Percentiles rank a stretch among this genome's conserved stretches.
Evolutionary conservation across 768 basidiomycete species (phyloP).

Genomic region (Tricholoma flavovirens): DNA sequence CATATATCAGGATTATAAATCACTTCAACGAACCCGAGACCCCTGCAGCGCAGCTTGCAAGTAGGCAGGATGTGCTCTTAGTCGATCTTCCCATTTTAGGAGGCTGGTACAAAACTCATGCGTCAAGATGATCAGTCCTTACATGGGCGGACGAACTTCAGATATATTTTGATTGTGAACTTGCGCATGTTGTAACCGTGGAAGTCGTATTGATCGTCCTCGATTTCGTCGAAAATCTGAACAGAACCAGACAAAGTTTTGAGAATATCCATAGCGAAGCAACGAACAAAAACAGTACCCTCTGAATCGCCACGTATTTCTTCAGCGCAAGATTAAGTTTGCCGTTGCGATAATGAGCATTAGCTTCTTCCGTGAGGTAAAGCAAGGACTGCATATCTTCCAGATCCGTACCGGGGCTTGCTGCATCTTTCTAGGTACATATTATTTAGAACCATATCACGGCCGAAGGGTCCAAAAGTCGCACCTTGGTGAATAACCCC

Average conservation of each 20-base stretch:
- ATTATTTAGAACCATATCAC: not conserved
- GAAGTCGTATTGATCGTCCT: conserved; percentile 98
- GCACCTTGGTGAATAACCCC: conserved; percentile 88
- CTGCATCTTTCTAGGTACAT: conserved; percentile 72
- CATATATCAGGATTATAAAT: not conserved
- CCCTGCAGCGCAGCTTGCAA: conserved; percentile 67
- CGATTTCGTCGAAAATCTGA: conserved; percentile 78
- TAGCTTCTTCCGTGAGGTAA: conserved; percentile 79
- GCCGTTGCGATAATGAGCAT: conserved; percentile 58
- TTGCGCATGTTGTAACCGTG: conserved; percentile 92
- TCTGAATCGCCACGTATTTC: conserved; percentile 70
- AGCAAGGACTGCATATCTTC: conserved; percentile 95
- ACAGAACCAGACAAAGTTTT: not conserved
- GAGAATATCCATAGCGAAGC: not conserved
- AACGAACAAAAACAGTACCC: conserved; percentile 38
- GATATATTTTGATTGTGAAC: conserved; percentile 80
- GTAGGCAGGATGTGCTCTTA: conserved; percentile 76
- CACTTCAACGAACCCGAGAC: conserved; percentile 44
- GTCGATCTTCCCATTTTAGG: conserved; percentile 73
- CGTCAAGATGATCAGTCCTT: not conserved
- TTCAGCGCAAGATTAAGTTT: conserved; percentile 79
- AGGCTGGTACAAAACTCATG: conserved; percentile 40
- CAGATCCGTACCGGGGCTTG: conserved; percentile 69
- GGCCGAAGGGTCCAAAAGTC: conserved; percentile 11
- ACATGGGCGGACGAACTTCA: conserved; percentile 51